Evolutionary conservation across 2,329 filamentous ascomycete species (phyloP), one percentile per base, ranked within the genome.

Genomic region (Colletotrichum destructivum): DNA sequence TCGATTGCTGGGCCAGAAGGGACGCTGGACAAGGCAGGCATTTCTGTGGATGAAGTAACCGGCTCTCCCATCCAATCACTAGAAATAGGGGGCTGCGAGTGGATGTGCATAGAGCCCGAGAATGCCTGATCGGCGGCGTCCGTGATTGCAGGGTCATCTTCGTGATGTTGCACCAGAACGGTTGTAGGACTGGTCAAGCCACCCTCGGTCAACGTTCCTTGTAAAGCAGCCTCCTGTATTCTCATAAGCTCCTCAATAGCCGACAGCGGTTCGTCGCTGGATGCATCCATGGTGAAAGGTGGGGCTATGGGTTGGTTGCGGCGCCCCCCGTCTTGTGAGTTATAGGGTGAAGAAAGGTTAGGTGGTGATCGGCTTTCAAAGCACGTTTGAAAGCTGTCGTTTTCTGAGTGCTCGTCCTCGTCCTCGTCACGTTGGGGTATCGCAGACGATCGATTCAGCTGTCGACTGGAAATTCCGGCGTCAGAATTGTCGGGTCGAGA

Each of bases 181-280:
- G 23, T 51, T 21, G 60, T 49, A 52, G 69, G 57, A 38, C 64
- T 62, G 18, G 63, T 42, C 23, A 62, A 47, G 13, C 60, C 35
- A 15, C 35, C 38, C 55, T 71, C 42, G 16, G 23, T 42, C 42
- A 46, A 35, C 26, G 54, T 63, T 26, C 42, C 62, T 4, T 57
- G 49, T 35, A 73, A 18, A 11, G 63, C 69, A 46, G 69, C 60
- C 46, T 73, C 61, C 35, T 69, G 69, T 8, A 73, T 57, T 46
- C 66, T 56, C 49, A 72, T 54, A 26, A 72, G 44, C 44, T 72
- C 72, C 16, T 73, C 72, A 5, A 71, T 49, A 4, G 70, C 70
- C 8, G 70, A 72, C 42, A 72, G 68, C 26, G 70, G 70, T 47
- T 69, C 69, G 11, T 52, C 65, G 31, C 49, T 38, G 15, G 70